Percentiles rank a stretch among this genome's conserved stretches.
Evolutionary conservation across 2,329 filamentous ascomycete species (phyloP).

Genomic region (Colletotrichum sp.): DNA sequence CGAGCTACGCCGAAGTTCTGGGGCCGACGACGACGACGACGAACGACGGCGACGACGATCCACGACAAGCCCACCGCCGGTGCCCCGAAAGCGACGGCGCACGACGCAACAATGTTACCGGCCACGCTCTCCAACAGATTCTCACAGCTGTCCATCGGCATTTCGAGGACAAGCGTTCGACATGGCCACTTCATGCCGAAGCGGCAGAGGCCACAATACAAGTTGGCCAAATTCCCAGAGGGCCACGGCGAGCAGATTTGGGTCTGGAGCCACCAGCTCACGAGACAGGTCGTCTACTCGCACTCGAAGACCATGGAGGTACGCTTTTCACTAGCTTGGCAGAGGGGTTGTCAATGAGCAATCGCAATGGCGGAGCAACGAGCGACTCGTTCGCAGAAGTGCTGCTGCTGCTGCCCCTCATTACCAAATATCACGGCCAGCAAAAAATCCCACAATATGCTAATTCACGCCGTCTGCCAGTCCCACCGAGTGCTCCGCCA

Average conservation of each 20-base stretch:
- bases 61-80: not conserved
- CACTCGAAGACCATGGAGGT: slow-evolving; percentile 51
- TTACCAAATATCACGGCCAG: not conserved
- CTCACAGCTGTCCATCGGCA: slow-evolving; percentile 45
- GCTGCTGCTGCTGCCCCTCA: not conserved
- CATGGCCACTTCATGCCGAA: slow-evolving; percentile 32
- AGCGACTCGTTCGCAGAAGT: not conserved
- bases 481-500: slow-evolving; percentile 57
- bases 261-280: slow-evolving; percentile 55
- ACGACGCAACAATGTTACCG: slow-evolving; percentile 40
- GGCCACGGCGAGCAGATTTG: slow-evolving; percentile 64
- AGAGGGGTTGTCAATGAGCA: not conserved
- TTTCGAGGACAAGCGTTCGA: slow-evolving; percentile 47
- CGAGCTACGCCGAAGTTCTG: not conserved
- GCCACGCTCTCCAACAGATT: slow-evolving; percentile 34
- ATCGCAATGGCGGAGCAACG: not conserved
- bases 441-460: not conserved
- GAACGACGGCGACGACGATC: not conserved
- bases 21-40: slow-evolving; percentile 15
- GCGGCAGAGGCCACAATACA: slow-evolving; percentile 23
- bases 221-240: slow-evolving; percentile 29
- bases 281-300: slow-evolving; percentile 59
- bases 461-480: slow-evolving; percentile 25
- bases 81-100: not conserved
- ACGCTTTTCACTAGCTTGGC: slow-evolving; percentile 21